These are phyloP conservation scores for Ustilago curta DNA, from an alignment of 1,284 basidiomycete species.

Conservation along the genomic window DNA sequence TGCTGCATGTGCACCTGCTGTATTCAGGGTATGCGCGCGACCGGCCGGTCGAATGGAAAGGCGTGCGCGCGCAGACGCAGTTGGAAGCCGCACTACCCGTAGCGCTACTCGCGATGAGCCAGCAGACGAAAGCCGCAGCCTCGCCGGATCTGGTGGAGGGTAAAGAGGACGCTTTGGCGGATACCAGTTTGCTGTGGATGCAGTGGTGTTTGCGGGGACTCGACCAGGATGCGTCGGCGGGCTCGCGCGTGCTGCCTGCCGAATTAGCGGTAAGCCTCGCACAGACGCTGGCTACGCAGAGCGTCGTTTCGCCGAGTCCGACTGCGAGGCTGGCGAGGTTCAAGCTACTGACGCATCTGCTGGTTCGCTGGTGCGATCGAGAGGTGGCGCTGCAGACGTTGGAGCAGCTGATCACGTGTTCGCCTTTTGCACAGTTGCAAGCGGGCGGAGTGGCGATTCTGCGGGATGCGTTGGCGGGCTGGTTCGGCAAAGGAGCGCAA, in stretches of 20 bases:
- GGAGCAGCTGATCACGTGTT: conserved; percentile 39
- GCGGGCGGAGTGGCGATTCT: conserved; percentile 41
- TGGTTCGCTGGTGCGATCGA: conserved; percentile 22
- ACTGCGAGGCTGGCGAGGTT: conserved; percentile 41
- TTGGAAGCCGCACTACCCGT: conserved; percentile 45
- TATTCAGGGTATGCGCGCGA: conserved; percentile 39
- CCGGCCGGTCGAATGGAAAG: conserved; percentile 39
- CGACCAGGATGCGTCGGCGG: conserved; percentile 24
- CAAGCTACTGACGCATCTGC: conserved; percentile 37
- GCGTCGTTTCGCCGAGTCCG: conserved; percentile 50
- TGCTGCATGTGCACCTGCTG: conserved; percentile 38
- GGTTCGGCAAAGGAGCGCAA: background rate
- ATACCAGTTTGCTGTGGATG: conserved; percentile 48
- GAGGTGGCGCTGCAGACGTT: conserved; percentile 19
- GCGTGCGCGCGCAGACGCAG: conserved; percentile 30
- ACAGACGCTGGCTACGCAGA: conserved; percentile 55
- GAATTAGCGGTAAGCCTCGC: conserved; percentile 36
- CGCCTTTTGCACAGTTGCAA: conserved; percentile 56
- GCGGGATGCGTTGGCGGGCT: conserved; percentile 5
- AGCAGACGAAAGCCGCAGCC: conserved; percentile 45
- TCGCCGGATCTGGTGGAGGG: conserved; percentile 33
- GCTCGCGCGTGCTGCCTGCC: conserved; percentile 11
- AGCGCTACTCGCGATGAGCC: conserved; percentile 28
- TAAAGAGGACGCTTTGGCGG: conserved; percentile 39
- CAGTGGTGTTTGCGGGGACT: conserved; percentile 37